Evolutionary conservation across 1,284 basidiomycete genomes (phyloP), one percentile per base, ranked within the genome.

Genomic region (Pascua guehoae): DNA sequence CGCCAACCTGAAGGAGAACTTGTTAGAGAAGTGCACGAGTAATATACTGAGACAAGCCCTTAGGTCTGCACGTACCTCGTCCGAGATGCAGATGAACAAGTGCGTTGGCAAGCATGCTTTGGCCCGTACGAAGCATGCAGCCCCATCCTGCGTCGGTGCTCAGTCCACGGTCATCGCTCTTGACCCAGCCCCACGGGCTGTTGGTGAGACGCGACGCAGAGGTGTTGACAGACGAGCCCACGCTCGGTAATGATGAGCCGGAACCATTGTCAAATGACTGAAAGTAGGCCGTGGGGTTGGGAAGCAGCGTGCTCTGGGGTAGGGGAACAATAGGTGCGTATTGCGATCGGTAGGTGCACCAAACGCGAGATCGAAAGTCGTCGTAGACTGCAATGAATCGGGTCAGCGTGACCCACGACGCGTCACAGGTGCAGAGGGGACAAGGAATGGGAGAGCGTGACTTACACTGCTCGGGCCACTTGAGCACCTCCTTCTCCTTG

Each of bases 71-170:
- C 24, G 24, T 32, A 32, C 24, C 89, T 78, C 92, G 81, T 3
- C 91, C 91, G 0, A 96, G 80, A 77, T 95, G 90, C 7, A 89
- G 77, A 71, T 88, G 84, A 14, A 94, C 75, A 18, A 98, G 79
- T 0, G 93, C 86, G 66, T 94, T 97, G 5, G 92, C 95, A 15
- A 98, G 80, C 60, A 98, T 72, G 66, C 88, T 90, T 78, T 98
- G 95, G 0, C 93, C 94, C 0, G 95, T 98, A 24, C 95, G 79
- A 36, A 98, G 76, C 95, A 98, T 98, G 75, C 95, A 98, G 0
- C 95, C 95, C 95, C 95, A 98, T 0, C 95, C 95, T 0, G 91
- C 82, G 79, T 98, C 95, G 64, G 85, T 89, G n/a, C 87, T 91
- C 84, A 91, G 87, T 0, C 88, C 88, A 66, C 86, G 87, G 69